Percentiles rank a stretch among this genome's conserved stretches.
These are phyloP conservation scores for Endothia cerciana DNA, from an alignment of 2,329 filamentous ascomycete genomes.

Conservation along the genomic window DNA sequence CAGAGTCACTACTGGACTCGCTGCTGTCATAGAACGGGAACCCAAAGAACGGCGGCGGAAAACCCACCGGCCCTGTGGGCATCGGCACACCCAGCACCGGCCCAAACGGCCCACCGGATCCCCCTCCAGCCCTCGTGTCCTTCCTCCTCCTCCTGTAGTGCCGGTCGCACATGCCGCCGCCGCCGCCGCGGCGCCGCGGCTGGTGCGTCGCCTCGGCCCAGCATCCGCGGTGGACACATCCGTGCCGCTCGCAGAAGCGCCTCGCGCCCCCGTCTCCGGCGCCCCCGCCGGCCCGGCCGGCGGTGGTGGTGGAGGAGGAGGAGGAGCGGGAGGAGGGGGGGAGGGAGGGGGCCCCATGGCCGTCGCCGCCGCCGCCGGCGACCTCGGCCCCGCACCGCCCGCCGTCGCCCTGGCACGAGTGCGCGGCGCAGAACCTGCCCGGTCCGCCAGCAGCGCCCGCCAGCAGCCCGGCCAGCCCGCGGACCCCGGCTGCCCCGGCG, in stretches of 20 bases:
- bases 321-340: no score
- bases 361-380: neutral
- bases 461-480: neutral
- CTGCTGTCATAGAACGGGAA: slow-evolving; percentile 10
- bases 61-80: neutral
- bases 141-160: slow-evolving; percentile 8
- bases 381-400: slow-evolving; percentile 16
- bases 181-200: neutral
- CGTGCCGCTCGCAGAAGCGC: slow-evolving; percentile 21
- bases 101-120: slow-evolving; percentile 3
- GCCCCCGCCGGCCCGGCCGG: neutral
- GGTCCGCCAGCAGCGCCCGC: neutral
- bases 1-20: slow-evolving; percentile 19
- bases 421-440: slow-evolving; percentile 22
- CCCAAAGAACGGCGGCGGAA: slow-evolving; percentile 11
- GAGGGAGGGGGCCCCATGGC: no score
- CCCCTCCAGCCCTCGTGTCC: neutral
- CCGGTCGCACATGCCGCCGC: slow-evolving; percentile 18
- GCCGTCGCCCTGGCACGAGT: slow-evolving; percentile 23
- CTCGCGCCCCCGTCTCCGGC: neutral
- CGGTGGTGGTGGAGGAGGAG: no score
- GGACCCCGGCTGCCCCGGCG: neutral
- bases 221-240: slow-evolving; percentile 18
- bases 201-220: slow-evolving; percentile 7
- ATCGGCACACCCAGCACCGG: slow-evolving; percentile 3